Percentiles rank a stretch among this genome's conserved stretches.
phyloP scores from a whole-genome alignment of 495 filamentous ascomycete genomes.

The Letharia columbiana region DNA sequence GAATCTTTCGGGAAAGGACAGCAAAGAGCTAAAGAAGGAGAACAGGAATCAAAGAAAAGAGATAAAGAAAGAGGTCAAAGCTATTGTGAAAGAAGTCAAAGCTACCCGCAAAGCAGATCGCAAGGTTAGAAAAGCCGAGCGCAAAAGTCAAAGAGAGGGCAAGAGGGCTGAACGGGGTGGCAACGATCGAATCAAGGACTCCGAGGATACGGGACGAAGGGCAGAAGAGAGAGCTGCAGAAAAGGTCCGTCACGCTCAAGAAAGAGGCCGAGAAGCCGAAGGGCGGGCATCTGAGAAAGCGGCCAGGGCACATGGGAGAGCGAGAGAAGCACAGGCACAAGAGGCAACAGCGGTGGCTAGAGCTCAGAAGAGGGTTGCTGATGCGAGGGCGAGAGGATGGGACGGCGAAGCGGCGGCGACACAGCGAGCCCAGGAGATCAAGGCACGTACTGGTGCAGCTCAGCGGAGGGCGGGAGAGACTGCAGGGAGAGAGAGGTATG shows the following conservation, averaged over 20 bases:
- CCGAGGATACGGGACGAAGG: background rate
- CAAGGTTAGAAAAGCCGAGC: constrained; percentile 14
- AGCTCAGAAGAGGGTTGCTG: background rate
- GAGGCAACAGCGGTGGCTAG: background rate
- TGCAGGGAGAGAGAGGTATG: constrained; percentile 2
- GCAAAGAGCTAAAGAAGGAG: constrained; percentile 14
- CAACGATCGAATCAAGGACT: background rate
- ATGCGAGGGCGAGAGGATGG: constrained; percentile 3
- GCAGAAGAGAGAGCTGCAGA: constrained; percentile 9
- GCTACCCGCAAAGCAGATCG: constrained; percentile 14
- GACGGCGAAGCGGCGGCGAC: background rate
- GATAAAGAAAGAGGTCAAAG: constrained; percentile 16
- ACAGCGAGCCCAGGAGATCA: constrained; percentile 7
- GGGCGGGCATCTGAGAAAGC: background rate
- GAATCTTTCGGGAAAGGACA: background rate
- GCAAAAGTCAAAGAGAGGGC: constrained; percentile 6
- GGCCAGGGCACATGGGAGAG: constrained; percentile 4
- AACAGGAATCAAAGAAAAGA: constrained; percentile 12
- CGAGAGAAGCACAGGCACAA: constrained; percentile 9
- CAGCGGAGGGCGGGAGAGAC: constrained; percentile 9
- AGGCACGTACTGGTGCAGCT: constrained; percentile 6
- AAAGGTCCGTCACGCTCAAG: constrained; percentile 5
- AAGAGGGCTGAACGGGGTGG: constrained; percentile 12
- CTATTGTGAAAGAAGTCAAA: constrained; percentile 18
- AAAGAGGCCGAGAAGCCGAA: constrained; percentile 1